Base-by-base conservation (phyloP, 768 basidiomycete species). In the Pholiota conissans region DNA sequence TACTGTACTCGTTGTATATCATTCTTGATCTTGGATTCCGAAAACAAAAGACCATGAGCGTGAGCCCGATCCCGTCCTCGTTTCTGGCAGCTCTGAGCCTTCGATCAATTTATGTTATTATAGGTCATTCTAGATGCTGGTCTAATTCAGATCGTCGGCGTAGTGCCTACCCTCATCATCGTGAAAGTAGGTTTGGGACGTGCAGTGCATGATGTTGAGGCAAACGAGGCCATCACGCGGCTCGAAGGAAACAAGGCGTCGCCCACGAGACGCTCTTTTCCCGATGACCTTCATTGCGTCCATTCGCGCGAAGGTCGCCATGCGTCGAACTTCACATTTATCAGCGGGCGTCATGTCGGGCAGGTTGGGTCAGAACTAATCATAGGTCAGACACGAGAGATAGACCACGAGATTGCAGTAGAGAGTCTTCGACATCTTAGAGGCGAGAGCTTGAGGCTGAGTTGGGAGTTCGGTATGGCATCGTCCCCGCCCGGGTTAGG, bases 1-100 rank as follows among this genome's bases (percentile, higher is more conserved):
- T 70, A 1, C 62, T 77, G 9, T 77, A 79, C 58, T 72, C 74
- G 2, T 18, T 71, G 14, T 73, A 76, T 58, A 69, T 75, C 20
- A 62, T 63, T 11, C 55, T 73, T 14, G 65, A 68, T 40, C 63
- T 75, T 24, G 71, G 65, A 3, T 64, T 74, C 35, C 64, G 63
- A 39, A 65, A 62, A 3, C 61, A 72, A 37, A 20, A 49, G 18
- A 24, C 28, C 4, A 37, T 57, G n/a, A 57, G 51, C 16, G 65
- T 56, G 22, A 66, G 68, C 42, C 67, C 34, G 8, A 30, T 34
- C 34, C 14, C 24, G 13, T 39, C n/a, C 14, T n/a, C 27, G 13
- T 22, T 34, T 16, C 26, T 51, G 5, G 2, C 20, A 11, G 16
- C 39, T 40, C 14, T 40, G 11, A 22, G 8, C 27, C 9, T 40